Conservation (phyloP, 768 basidiomycete genomes). For the Lyophyllum semitale region DNA sequence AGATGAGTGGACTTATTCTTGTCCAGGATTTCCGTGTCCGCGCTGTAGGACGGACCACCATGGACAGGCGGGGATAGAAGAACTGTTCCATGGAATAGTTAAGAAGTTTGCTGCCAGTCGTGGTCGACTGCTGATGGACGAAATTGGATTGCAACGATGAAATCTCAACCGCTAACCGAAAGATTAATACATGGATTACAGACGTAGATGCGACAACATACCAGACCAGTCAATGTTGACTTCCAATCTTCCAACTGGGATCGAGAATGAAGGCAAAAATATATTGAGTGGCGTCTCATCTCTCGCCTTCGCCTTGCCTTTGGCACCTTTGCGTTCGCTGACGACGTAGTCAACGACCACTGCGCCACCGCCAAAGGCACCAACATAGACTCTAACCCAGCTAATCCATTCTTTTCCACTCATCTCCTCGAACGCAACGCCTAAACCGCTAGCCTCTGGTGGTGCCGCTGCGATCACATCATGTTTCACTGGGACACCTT, state of each 20-base stretch:
- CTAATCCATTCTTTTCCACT: slow-evolving; percentile 60
- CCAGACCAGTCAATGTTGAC: slow-evolving; percentile 60
- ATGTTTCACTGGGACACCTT: slow-evolving; percentile 64
- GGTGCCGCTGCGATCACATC: slow-evolving; percentile 50
- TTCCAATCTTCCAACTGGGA: slow-evolving; percentile 69
- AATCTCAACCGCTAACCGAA: slow-evolving; percentile 41
- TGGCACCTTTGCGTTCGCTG: slow-evolving; percentile 25
- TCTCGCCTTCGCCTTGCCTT: slow-evolving; percentile 36
- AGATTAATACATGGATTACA: slow-evolving; percentile 1
- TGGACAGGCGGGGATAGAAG: slow-evolving; percentile 56
- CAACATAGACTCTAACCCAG: slow-evolving; percentile 66
- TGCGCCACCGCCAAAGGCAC: slow-evolving; percentile 49
- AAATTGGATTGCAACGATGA: slow-evolving; percentile 56
- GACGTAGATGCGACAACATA: slow-evolving; percentile 27
- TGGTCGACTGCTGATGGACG: slow-evolving; percentile 43
- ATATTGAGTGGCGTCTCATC: slow-evolving; percentile 41
- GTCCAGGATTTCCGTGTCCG: slow-evolving; percentile 14
- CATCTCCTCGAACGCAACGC: slow-evolving; percentile 53
- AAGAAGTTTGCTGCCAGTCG: slow-evolving; percentile 48
- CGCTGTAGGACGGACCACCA: slow-evolving; percentile 30
- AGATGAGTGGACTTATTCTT: slow-evolving; percentile 20
- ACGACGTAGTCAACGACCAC: slow-evolving; percentile 72
- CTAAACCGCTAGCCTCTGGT: slow-evolving; percentile 32
- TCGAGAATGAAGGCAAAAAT: slow-evolving; percentile 68
- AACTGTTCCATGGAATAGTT: slow-evolving; percentile 59